Percentiles rank a stretch among this genome's conserved stretches.
Evolutionary conservation across 2,329 filamentous ascomycete species (phyloP).

Genomic region (Penicillium griseofulvum): DNA sequence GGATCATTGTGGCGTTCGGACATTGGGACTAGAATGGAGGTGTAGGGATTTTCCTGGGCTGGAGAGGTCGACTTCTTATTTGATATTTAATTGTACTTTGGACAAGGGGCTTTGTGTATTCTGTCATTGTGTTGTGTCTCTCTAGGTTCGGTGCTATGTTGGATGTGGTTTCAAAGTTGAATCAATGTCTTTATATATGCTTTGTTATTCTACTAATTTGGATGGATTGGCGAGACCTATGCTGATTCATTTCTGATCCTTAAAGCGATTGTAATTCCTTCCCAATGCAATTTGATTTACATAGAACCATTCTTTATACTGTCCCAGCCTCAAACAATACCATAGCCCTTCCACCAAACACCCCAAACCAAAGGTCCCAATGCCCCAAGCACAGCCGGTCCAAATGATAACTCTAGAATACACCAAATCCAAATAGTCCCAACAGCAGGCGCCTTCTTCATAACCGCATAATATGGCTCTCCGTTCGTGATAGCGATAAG

Average conservation of each 20-base stretch:
- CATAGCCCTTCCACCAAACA: conserved; percentile 55
- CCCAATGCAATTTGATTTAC: neutral
- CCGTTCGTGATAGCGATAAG: conserved; percentile 78
- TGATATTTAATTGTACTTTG: neutral
- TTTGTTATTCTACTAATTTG: neutral
- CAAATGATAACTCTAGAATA: conserved; percentile 77
- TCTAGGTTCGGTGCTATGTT: neutral
- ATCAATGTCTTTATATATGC: neutral
- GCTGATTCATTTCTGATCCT: neutral
- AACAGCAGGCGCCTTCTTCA: conserved; percentile 87
- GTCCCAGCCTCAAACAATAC: conserved; percentile 31
- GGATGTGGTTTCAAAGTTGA: neutral
- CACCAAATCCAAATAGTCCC: conserved; percentile 93
- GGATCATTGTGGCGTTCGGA: neutral
- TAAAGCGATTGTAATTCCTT: neutral
- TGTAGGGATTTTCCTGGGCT: neutral
- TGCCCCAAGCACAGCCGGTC: conserved; percentile 60
- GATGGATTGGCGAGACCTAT: neutral
- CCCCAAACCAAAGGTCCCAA: conserved; percentile 52
- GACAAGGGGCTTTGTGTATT: neutral
- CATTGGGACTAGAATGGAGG: neutral
- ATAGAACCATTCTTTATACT: neutral
- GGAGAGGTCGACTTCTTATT: neutral
- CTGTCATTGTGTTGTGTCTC: neutral
- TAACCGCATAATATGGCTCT: conserved; percentile 77